Evolutionary conservation across 2,329 filamentous ascomycete genomes (phyloP), one percentile per base, ranked within the genome.

Genomic region (Ceratocystis diversiconidia): DNA sequence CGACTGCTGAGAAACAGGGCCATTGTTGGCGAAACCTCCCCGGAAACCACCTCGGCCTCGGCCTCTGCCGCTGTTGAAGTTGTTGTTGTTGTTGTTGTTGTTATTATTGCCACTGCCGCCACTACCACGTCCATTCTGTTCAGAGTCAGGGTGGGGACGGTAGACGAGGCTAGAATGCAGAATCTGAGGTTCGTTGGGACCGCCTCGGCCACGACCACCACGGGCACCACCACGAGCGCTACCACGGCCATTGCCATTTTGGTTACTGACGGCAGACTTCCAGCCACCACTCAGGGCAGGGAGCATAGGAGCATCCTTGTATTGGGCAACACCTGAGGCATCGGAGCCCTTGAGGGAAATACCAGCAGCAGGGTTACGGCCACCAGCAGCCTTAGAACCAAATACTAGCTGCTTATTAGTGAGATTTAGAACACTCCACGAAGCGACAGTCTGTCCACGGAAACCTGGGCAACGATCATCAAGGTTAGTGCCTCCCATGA

Each of bases 401-500:
- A 84, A 86, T 52, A 95, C 79, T 22, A 96, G 82, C 76, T 99
- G 94, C 70, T 83, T 87, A 72, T 92, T 80, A 1, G 86, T 87
- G 66, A 95, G 79, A 76, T 99, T 99, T 43, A 99, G 81, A 1
- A 97, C 91, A 0, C 89, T 88, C n/a, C 88, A 88, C 5, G 87
- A 84, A 1, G 90, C 85, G 3, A 99, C 91, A 0, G 94, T 96
- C 73, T 94, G 92, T 63, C 94, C 94, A 44, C 92, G 85, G 84
- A 99, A 99, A 46, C 90, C 86, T 30, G 91, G 90, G 73, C 92
- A 96, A 67, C 94, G 87, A 66, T 92, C 91, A 67, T 90, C 89
- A 17, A 99, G 81, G 0, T 89, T 94, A 1, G 92, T 96, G 69
- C 94, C 94, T 72, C 91, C 95, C 92, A 99, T 97, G 75, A 99